These are phyloP conservation scores for Gastrodia elata DNA, from an alignment of 106 monocot genomes.

Conservation along the genomic window DNA sequence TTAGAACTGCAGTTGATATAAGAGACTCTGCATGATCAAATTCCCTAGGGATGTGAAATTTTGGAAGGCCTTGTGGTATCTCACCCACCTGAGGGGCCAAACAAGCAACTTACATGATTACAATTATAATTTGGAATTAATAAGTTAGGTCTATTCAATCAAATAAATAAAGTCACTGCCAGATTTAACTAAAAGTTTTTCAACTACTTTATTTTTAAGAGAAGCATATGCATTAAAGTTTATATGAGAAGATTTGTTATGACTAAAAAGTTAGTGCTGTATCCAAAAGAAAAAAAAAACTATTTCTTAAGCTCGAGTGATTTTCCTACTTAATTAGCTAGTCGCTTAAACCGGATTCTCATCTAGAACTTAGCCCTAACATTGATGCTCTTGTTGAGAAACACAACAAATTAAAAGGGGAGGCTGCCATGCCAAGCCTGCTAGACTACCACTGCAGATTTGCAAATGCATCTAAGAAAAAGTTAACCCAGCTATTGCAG, in stretches of 20 bases:
- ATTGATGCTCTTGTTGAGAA: too few species aligned
- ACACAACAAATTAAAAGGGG: too few species aligned
- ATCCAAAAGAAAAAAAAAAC: too few species aligned
- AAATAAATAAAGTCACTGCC: neutral
- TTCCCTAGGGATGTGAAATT: conserved; percentile 66
- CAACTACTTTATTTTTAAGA: neutral
- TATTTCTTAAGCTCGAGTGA: too few species aligned
- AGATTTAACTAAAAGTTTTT: neutral
- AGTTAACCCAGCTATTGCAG: too few species aligned
- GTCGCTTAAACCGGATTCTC: too few species aligned
- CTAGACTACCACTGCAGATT: too few species aligned
- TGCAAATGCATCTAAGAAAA: too few species aligned
- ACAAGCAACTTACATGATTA: neutral
- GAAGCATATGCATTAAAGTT: neutral
- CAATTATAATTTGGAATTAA: neutral
- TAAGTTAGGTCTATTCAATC: neutral
- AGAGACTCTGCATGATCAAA: conserved; percentile 76
- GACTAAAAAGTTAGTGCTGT: neutral
- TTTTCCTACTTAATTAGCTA: too few species aligned
- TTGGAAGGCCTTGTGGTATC: conserved; percentile 93
- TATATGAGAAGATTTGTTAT: neutral
- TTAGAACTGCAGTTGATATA: conserved; percentile 81
- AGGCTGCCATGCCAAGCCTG: too few species aligned
- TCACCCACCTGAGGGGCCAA: conserved; percentile 69
- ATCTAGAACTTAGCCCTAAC: too few species aligned